A percentile compares a stretch with the other conserved stretches of the same genome.
phyloP scores from a whole-genome alignment of 1,284 basidiomycete species.

The Polyporus tsugae region DNA sequence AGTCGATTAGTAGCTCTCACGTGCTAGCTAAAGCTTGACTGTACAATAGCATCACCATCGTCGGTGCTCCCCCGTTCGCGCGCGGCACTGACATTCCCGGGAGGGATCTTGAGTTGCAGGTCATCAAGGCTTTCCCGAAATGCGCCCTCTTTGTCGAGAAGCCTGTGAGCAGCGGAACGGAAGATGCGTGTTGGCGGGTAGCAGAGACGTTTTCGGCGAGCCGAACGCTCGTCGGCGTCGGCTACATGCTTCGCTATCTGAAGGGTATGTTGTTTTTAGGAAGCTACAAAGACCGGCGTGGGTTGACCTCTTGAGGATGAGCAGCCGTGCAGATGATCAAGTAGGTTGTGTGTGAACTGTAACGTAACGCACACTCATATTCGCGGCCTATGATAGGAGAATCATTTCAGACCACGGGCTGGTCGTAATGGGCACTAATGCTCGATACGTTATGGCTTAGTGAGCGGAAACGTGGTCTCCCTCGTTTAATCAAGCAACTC shows the following conservation, averaged over 20 bases:
- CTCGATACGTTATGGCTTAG: slow-evolving; percentile 69
- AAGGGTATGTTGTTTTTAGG: slow-evolving; percentile 40
- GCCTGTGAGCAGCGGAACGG: slow-evolving; percentile 49
- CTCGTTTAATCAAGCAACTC: not conserved
- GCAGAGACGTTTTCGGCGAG: slow-evolving; percentile 24
- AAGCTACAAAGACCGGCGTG: not conserved
- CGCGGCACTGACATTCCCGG: slow-evolving; percentile 57
- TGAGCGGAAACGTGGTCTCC: slow-evolving; percentile 43
- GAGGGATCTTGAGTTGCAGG: slow-evolving; percentile 62
- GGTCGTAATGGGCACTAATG: slow-evolving; percentile 70
- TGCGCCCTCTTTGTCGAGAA: slow-evolving; percentile 69
- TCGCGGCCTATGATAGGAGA: slow-evolving; percentile 34
- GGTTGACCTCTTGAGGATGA: not conserved
- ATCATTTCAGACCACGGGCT: slow-evolving; percentile 69
- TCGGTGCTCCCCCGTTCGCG: slow-evolving; percentile 65
- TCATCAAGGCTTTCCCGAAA: slow-evolving; percentile 61
- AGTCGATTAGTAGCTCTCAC: not conserved
- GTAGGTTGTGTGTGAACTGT: slow-evolving; percentile 28
- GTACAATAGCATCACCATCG: slow-evolving; percentile 57
- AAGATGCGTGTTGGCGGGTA: slow-evolving; percentile 36
- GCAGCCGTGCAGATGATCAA: slow-evolving; percentile 69
- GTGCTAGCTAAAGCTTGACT: not conserved
- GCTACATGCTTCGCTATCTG: slow-evolving; percentile 64
- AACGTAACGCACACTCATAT: not conserved
- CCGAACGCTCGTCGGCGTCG: slow-evolving; percentile 36